phyloP scores from a whole-genome alignment of 192 early-diverging fungal genomes.

The Coemansia asiatica region DNA sequence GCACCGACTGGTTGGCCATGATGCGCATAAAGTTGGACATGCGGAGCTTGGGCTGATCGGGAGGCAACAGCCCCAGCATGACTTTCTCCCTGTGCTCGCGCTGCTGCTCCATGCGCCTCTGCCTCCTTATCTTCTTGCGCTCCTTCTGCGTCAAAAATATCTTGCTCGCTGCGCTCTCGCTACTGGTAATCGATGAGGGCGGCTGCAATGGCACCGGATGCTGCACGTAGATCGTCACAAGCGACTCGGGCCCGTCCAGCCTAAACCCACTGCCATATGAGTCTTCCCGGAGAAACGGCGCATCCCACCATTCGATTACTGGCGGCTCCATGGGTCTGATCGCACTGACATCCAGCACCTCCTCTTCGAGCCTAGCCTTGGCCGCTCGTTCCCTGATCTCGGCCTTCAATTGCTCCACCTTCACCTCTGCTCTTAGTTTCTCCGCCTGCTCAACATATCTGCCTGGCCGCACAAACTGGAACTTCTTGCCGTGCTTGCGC shows the following conservation, averaged over 20 bases:
- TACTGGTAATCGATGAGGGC: constrained; percentile 23
- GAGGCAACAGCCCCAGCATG: constrained; percentile 85
- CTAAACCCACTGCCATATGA: constrained; percentile 63
- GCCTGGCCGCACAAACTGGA: constrained; percentile 83
- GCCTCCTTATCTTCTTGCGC: constrained; percentile 88
- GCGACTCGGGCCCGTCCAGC: constrained; percentile 58
- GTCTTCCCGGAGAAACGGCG: constrained; percentile 69
- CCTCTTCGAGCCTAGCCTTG: constrained; percentile 34
- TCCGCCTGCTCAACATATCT: constrained; percentile 82
- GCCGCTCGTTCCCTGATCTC: constrained; percentile 36
- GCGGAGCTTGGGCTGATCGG: constrained; percentile 89
- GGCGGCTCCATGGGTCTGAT: constrained; percentile 71
- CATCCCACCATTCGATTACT: constrained; percentile 97
- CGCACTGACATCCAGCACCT: constrained; percentile 28
- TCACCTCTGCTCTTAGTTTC: constrained; percentile 71
- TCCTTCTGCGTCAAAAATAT: constrained; percentile 62
- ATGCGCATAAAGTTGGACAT: constrained; percentile 94
- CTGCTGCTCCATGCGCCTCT: constrained; percentile 77
- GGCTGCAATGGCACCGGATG: constrained; percentile 42
- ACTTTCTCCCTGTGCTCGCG: constrained; percentile 96
- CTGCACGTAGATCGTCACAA: constrained; percentile 40
- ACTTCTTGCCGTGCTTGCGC: constrained; percentile 43
- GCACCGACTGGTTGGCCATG: constrained; percentile 90
- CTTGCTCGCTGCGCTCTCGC: constrained; percentile 24
- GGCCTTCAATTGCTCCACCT: constrained; percentile 50